Evolutionary conservation across 345 rosid genomes (phyloP), one percentile per base, ranked within the genome.

Genomic region (Excoecaria agallocha): DNA sequence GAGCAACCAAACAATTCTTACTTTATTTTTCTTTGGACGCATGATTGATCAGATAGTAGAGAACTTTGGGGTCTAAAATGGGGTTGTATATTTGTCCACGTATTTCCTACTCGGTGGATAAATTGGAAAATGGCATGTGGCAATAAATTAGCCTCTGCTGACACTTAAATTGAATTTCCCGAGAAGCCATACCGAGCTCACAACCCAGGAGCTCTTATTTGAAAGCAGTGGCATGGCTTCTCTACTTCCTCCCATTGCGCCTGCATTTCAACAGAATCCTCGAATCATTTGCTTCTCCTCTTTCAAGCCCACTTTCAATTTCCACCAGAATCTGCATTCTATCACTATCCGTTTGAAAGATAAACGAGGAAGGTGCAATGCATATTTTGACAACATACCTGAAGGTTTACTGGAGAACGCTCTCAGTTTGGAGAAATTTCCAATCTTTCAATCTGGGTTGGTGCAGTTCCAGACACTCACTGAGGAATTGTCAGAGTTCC

Each of bases 401-500:
- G 84, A 77, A 74, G 73, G 79, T 70, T 70, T 86, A 16, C 45
- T 80, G 70, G 74, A 70, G 30, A 20, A 10, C 62, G 12, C 72
- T 70, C 67, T 75, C 30, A 45, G 63, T 56, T 70, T 80, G 58
- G 85, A 83, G 52, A 83, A 81, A 43, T 75, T 80, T 79, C 92
- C 89, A 12, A 69, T 57, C 76, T 74, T 88, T 39, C 82, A 86
- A 77, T 77, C 87, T 20, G 91, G 82, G 66, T 55, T 81, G 46
- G 66, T 69, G 49, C 84, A 85, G 49, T 65, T 89, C n/a, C 87
- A 88, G 83, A 78, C 78, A 6, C 63, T 74, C 16, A 59, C 86
- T 0, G 88, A 41, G 55, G 85, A 73, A 37, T 81, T 90, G 37
- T 74, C 92, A 4, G 93, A 92, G 2, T 38, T 71, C 35, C 91